Evolutionary conservation across 2,329 filamentous ascomycete species (phyloP).

Genomic region (Tolypocladium nubicola): DNA sequence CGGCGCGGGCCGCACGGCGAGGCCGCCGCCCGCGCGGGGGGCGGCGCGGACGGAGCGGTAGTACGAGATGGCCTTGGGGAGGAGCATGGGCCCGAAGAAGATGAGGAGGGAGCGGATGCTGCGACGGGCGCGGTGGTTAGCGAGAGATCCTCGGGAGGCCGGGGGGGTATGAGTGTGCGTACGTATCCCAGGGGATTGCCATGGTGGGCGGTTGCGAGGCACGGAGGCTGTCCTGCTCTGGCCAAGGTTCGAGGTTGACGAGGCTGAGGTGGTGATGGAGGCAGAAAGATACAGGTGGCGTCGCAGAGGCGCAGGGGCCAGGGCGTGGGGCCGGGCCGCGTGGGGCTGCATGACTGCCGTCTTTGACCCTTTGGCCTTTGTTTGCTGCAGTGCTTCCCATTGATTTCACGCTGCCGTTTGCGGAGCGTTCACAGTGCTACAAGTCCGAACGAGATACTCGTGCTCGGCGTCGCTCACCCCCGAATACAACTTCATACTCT

Average conservation of each 20-base stretch:
- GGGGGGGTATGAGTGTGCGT: not conserved
- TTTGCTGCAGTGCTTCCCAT: not conserved
- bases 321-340: not conserved
- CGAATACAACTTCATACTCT: slow-evolving; percentile 10
- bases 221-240: not conserved
- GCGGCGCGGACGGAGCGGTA: slow-evolving; percentile 45
- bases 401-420: not conserved
- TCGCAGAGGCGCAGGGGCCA: not conserved
- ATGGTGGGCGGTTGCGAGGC: not conserved
- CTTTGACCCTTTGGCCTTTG: not conserved
- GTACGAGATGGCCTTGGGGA: slow-evolving; percentile 55
- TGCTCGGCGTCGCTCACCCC: not conserved
- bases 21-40: slow-evolving; percentile 5
- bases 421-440: not conserved
- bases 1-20: no score
- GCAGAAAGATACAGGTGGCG: not conserved
- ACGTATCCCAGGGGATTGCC: slow-evolving; percentile 7
- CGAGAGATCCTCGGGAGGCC: not conserved
- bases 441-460: not conserved
- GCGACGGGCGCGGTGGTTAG: slow-evolving; percentile 6
- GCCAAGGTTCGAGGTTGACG: not conserved
- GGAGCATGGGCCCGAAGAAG: slow-evolving; percentile 60
- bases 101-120: slow-evolving; percentile 46
- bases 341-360: not conserved
- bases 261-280: not conserved